Conservation (phyloP, 2,329 filamentous ascomycete species). For the Ophiocordyceps camponoti-saundersi region DNA sequence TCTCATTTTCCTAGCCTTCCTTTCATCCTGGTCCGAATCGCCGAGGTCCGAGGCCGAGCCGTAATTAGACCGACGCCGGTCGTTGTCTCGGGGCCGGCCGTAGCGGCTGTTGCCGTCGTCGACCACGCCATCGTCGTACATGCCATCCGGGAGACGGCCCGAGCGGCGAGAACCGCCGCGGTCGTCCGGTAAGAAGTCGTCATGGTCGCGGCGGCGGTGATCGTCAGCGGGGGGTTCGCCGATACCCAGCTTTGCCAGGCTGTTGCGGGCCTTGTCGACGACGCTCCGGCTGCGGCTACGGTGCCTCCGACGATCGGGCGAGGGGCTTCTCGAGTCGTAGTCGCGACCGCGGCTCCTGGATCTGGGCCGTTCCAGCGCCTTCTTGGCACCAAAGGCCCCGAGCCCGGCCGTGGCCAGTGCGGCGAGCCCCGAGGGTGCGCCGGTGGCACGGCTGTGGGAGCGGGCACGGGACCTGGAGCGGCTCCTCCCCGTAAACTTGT, state of each 20-base stretch:
- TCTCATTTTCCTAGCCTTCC: conserved; percentile 37
- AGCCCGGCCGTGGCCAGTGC: conserved; percentile 46
- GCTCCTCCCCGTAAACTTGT: conserved; percentile 41
- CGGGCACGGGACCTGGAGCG: conserved; percentile 51
- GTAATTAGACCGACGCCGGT: conserved; percentile 27
- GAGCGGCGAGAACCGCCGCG: conserved; percentile 19
- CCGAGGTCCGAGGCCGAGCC: conserved; percentile 37
- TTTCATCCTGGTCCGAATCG: conserved; percentile 40
- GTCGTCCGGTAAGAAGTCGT: conserved; percentile 25
- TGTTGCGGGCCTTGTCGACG: conserved; percentile 43
- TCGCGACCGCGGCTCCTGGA: conserved; percentile 33
- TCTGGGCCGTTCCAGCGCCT: conserved; percentile 37
- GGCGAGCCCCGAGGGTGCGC: conserved; percentile 31
- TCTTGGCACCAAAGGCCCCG: conserved; percentile 44
- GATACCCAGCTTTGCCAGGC: conserved; percentile 44
- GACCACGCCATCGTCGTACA: conserved; percentile 24
- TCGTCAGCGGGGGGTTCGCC: conserved; percentile 23
- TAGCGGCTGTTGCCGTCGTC: conserved; percentile 22
- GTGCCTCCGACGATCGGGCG: conserved; percentile 25
- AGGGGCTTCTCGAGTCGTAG: conserved; percentile 23
- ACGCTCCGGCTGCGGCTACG: conserved; percentile 46
- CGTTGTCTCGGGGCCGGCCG: conserved; percentile 22
- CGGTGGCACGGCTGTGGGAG: conserved; percentile 25
- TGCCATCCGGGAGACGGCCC: conserved; percentile 23
- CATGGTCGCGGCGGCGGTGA: conserved; percentile 21